Evolutionary conservation across 306 rosid species (phyloP).

Genomic region (Cucumis melo): DNA sequence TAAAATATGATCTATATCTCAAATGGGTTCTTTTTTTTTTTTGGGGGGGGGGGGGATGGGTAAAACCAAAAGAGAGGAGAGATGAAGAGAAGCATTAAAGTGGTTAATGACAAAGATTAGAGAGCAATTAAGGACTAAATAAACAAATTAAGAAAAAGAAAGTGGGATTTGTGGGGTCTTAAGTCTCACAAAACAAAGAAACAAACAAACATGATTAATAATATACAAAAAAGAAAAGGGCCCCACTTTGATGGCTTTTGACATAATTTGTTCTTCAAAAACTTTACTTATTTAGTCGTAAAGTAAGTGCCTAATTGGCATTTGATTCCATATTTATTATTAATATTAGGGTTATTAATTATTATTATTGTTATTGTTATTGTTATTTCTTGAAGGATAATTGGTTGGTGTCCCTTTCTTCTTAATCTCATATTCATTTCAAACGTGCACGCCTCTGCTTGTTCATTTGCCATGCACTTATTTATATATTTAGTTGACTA

Average conservation of each 20-base stretch:
- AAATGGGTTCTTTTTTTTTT: too few species aligned
- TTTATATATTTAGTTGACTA: not conserved
- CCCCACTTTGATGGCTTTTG: not conserved
- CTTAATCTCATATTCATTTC: not conserved
- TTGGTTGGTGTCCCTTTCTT: not conserved
- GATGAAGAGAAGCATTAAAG: not conserved
- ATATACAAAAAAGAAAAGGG: not conserved
- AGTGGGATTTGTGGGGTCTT: not conserved
- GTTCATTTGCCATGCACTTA: conserved; percentile 2
- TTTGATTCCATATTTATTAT: not conserved
- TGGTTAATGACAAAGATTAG: not conserved
- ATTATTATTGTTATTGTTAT: not conserved
- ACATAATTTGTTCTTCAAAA: conserved; percentile 3
- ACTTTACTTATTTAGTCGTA: conserved; percentile 4
- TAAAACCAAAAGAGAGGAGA: not conserved
- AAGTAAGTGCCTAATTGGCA: not conserved
- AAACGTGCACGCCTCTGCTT: conserved; percentile 19
- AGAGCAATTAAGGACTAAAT: not conserved
- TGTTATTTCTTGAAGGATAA: not conserved
- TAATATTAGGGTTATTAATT: not conserved
- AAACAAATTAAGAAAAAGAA: not conserved
- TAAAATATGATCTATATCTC: too few species aligned
- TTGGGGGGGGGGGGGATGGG: too few species aligned
- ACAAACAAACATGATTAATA: not conserved
- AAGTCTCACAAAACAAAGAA: not conserved